A percentile compares a stretch with the other conserved stretches of the same genome.
Evolutionary conservation across 495 filamentous ascomycete species (phyloP).

Genomic region (Aspergillus kassunensis): DNA sequence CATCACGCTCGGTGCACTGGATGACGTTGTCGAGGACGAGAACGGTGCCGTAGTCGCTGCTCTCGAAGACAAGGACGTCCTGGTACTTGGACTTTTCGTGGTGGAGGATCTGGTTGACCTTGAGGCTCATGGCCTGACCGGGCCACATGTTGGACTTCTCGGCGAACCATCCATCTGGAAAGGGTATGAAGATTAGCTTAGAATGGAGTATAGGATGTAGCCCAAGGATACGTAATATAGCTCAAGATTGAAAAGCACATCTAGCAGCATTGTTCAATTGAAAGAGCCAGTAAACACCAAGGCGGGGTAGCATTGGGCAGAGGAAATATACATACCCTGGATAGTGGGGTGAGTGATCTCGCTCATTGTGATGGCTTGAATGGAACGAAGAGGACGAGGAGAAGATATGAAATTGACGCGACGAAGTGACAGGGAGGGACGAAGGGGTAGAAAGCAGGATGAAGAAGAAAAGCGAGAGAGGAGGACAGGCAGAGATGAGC

Average conservation of each 20-base stretch:
- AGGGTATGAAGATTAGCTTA: constrained; percentile 4
- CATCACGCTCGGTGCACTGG: constrained; percentile 95
- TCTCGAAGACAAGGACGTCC: constrained; percentile 97
- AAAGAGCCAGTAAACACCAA: neutral
- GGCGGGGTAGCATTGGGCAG: constrained; percentile 22
- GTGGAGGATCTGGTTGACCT: constrained; percentile 95
- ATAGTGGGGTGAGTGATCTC: constrained; percentile 58
- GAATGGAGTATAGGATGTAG: neutral
- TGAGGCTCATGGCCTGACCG: constrained; percentile 97
- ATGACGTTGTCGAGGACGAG: constrained; percentile 99
- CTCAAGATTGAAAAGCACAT: neutral
- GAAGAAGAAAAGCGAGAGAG: constrained; percentile 14
- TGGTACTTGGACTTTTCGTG: constrained; percentile 99
- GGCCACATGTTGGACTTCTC: constrained; percentile 98
- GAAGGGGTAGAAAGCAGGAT: constrained; percentile 12
- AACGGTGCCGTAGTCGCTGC: constrained; percentile 91
- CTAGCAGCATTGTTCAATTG: neutral
- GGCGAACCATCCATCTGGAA: constrained; percentile 97
- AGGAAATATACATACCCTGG: constrained; percentile 46
- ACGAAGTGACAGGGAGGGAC: constrained; percentile 20
- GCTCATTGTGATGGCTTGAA: constrained; percentile 42
- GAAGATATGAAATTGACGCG: constrained; percentile 15
- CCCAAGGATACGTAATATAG: neutral
- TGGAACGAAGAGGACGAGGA: constrained; percentile 12
- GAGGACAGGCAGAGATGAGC: constrained; percentile 24